Conservation (phyloP, 1,139 yeast genomes). For the Pichia sp. region DNA sequence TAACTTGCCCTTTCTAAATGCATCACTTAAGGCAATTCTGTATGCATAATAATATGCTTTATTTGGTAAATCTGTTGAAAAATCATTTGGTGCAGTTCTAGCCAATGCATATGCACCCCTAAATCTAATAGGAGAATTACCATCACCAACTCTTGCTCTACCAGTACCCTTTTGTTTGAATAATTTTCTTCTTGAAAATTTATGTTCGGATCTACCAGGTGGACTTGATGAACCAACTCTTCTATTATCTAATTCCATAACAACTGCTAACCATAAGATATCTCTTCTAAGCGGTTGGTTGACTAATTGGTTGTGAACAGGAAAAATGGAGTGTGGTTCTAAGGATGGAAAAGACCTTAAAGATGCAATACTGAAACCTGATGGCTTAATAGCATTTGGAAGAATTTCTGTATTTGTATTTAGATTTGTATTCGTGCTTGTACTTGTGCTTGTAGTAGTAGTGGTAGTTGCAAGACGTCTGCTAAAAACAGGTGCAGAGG, state of each 20-base stretch:
- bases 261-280: constrained; percentile 88
- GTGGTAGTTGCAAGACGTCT: constrained; percentile 13
- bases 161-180: constrained; percentile 93
- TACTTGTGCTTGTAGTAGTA: constrained; percentile 1
- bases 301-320: constrained; percentile 64
- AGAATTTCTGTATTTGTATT: constrained; percentile 13
- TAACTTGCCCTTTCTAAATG: constrained; percentile 68
- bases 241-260: constrained; percentile 81
- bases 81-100: constrained; percentile 84
- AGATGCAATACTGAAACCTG: constrained; percentile 74
- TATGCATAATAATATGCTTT: constrained; percentile 72
- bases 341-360: constrained; percentile 81
- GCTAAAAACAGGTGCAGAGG: background rate
- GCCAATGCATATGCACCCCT: constrained; percentile 91
- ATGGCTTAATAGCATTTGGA: constrained; percentile 39
- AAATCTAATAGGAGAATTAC: constrained; percentile 85
- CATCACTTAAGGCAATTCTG: constrained; percentile 74
- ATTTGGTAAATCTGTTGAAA: constrained; percentile 73
- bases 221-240: constrained; percentile 89
- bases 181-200: constrained; percentile 77
- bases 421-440: too few species aligned
- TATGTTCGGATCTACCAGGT: constrained; percentile 79
- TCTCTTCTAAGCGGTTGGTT: constrained; percentile 82
- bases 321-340: constrained; percentile 73
- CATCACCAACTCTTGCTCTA: constrained; percentile 92